phyloP scores from a whole-genome alignment of 2,329 filamentous ascomycete species.

The Penicillium digitatum region DNA sequence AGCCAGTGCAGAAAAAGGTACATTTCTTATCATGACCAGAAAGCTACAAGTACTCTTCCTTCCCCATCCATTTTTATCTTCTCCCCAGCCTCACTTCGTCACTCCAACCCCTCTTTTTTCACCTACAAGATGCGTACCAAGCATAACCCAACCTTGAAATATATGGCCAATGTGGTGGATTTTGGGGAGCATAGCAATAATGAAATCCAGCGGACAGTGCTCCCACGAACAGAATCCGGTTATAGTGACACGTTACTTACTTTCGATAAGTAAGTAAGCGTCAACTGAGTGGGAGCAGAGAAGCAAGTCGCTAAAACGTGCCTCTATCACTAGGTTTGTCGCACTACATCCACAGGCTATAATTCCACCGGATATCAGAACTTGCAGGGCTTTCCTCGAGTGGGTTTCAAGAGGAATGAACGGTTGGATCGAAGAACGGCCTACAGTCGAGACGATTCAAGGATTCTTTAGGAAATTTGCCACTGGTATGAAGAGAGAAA shows the following conservation, averaged over 20 bases:
- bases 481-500: background rate
- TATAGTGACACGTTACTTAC: background rate
- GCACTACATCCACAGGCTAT: background rate
- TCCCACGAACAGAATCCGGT: background rate
- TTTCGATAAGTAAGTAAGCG: background rate
- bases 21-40: background rate
- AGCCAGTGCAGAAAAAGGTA: background rate
- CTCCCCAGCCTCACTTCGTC: background rate
- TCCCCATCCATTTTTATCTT: background rate
- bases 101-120: background rate
- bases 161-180: too few relatives aligned
- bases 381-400: background rate
- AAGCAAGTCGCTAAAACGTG: background rate
- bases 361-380: background rate
- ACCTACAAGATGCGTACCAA: background rate
- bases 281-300: background rate
- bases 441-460: background rate
- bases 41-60: background rate
- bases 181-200: background rate
- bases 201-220: background rate
- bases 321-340: background rate
- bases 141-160: too few relatives aligned
- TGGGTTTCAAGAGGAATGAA: background rate
- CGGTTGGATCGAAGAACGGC: background rate
- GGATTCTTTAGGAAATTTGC: background rate